phyloP scores from a whole-genome alignment of 768 basidiomycete species.

The Lactarius psammicola region DNA sequence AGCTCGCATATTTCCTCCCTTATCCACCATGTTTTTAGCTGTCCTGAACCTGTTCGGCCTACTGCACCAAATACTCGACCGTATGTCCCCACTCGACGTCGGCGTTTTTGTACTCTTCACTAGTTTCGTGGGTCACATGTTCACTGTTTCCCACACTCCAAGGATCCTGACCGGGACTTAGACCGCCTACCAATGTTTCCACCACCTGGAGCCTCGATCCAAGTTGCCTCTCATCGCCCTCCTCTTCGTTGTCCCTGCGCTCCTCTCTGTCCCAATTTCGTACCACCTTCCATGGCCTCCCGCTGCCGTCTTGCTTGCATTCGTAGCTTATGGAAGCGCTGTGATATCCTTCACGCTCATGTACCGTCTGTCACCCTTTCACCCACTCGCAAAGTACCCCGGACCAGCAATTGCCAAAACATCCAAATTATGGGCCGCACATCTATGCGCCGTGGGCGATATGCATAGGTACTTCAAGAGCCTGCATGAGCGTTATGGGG shows the following conservation, averaged over 20 bases:
- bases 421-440: slow-evolving; percentile 34
- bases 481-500: slow-evolving; percentile 41
- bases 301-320: neutral
- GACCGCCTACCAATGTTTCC: neutral
- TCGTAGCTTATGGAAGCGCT: neutral
- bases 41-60: neutral
- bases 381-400: slow-evolving; percentile 35
- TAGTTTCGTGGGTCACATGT: neutral
- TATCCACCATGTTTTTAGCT: neutral
- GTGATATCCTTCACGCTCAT: neutral
- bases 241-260: neutral
- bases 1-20: neutral
- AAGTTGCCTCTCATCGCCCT: neutral
- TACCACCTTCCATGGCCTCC: neutral
- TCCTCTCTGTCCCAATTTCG: neutral
- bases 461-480: slow-evolving; percentile 34
- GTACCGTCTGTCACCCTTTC: slow-evolving; percentile 1
- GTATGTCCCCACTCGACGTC: neutral
- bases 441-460: slow-evolving; percentile 29
- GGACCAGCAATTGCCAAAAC: slow-evolving; percentile 36
- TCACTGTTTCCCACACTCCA: neutral
- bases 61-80: neutral
- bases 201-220: neutral
- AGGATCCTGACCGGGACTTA: neutral
- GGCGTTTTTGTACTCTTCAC: neutral